Evolutionary conservation across 2,329 filamentous ascomycete species (phyloP).

Genomic region (Fusarium pseudograminearum): DNA sequence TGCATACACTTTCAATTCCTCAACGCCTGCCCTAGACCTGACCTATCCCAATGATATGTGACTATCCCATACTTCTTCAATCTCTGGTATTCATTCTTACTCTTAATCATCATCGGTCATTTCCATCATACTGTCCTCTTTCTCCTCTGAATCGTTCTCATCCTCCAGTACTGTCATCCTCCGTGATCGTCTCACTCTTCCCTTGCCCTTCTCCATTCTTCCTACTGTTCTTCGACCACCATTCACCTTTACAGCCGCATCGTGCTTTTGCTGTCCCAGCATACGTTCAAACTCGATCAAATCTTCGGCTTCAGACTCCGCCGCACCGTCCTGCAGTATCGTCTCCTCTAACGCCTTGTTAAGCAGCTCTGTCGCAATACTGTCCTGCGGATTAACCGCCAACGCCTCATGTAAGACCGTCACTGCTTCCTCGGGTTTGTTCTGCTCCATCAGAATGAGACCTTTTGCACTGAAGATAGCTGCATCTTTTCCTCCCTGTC

Average conservation of each 20-base stretch:
- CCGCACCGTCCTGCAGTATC: conserved; percentile 59
- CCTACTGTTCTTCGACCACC: conserved; percentile 45
- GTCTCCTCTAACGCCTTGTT: conserved; percentile 77
- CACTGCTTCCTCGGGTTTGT: conserved; percentile 80
- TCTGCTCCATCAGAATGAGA: conserved; percentile 83
- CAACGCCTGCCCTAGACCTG: conserved; percentile 29
- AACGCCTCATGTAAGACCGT: conserved; percentile 86
- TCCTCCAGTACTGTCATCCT: conserved; percentile 51
- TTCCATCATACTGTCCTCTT: conserved; percentile 65
- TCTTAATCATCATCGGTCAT: conserved; percentile 65
- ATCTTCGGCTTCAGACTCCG: conserved; percentile 61
- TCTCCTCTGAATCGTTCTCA: conserved; percentile 53
- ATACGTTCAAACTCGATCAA: conserved; percentile 65
- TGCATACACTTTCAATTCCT: conserved; percentile 18
- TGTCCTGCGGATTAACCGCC: conserved; percentile 81
- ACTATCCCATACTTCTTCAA: conserved; percentile 12
- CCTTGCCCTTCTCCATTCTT: conserved; percentile 60
- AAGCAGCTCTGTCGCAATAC: conserved; percentile 82
- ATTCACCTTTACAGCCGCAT: conserved; percentile 56
- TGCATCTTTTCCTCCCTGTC: conserved; percentile 83
- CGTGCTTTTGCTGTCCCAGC: conserved; percentile 60
- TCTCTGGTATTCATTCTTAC: neutral
- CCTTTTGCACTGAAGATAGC: conserved; percentile 86
- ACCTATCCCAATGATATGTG: conserved; percentile 24
- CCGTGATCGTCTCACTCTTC: conserved; percentile 54